Conservation (phyloP, 2,329 filamentous ascomycete species). For the Helotiales sp. region DNA sequence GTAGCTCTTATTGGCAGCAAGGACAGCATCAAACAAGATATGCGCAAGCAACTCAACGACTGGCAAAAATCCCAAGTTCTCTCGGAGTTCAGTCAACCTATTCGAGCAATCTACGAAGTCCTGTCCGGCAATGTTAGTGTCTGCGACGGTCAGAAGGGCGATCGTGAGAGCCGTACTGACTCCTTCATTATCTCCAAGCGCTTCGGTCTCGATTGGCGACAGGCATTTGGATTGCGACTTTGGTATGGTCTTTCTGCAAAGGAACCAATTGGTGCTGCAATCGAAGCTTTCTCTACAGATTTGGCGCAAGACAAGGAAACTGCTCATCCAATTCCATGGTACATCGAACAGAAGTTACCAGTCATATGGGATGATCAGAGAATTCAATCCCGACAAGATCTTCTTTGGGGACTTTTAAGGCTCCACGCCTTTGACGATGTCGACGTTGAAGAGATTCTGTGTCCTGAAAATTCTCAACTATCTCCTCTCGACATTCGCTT, state of each 20-base stretch:
- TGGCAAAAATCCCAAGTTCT: constrained; percentile 84
- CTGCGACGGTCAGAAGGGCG: constrained; percentile 73
- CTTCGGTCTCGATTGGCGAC: constrained; percentile 89
- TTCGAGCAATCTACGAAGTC: constrained; percentile 87
- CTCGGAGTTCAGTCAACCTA: constrained; percentile 81
- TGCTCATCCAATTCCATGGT: constrained; percentile 71
- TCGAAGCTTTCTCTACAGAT: constrained; percentile 72
- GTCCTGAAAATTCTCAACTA: constrained; percentile 74
- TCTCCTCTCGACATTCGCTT: constrained; percentile 74
- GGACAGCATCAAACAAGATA: constrained; percentile 67
- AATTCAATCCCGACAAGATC: constrained; percentile 64
- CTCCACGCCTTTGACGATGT: constrained; percentile 67
- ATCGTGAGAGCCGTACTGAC: constrained; percentile 76
- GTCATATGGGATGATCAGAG: constrained; percentile 62
- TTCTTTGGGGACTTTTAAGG: constrained; percentile 85
- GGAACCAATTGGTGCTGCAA: constrained; percentile 70
- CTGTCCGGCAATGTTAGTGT: constrained; percentile 84
- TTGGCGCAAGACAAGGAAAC: constrained; percentile 68
- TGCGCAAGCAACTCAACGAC: constrained; percentile 75
- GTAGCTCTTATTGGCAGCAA: constrained; percentile 80
- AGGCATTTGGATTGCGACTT: constrained; percentile 85
- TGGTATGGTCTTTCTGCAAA: constrained; percentile 78
- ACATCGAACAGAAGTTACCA: constrained; percentile 58
- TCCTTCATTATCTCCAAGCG: constrained; percentile 81
- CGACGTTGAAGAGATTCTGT: constrained; percentile 68